These are phyloP conservation scores for Magnaporthiopsis poae DNA, from an alignment of 2,329 filamentous ascomycete species.

Conservation along the genomic window DNA sequence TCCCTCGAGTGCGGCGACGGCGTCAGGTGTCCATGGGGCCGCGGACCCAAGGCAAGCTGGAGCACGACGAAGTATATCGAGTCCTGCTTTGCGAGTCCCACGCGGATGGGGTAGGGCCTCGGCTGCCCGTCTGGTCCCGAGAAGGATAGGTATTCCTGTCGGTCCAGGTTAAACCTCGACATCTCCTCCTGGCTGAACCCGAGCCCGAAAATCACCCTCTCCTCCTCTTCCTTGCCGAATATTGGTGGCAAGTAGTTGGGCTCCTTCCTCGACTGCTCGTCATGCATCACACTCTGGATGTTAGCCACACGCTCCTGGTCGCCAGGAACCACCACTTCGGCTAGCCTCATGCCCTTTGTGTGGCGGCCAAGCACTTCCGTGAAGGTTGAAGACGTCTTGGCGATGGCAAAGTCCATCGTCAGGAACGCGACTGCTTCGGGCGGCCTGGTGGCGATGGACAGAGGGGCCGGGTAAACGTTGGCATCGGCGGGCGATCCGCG, in stretches of 20 bases:
- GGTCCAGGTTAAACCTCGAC: conserved; percentile 40
- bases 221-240: conserved; percentile 43
- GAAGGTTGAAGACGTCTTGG: conserved; percentile 47
- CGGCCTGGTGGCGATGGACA: conserved; percentile 29
- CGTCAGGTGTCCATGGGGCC: conserved; percentile 32
- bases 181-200: conserved; percentile 46
- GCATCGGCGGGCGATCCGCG: conserved; percentile 38
- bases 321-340: conserved; percentile 40
- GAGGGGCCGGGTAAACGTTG: conserved; percentile 36
- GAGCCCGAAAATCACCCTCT: conserved; percentile 44
- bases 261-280: conserved; percentile 47
- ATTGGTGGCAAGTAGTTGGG: conserved; percentile 57
- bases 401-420: conserved; percentile 48
- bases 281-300: conserved; percentile 43
- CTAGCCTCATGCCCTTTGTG: conserved; percentile 38
- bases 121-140: conserved; percentile 40
- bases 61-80: conserved; percentile 55
- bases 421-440: conserved; percentile 49
- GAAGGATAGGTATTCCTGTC: conserved; percentile 47
- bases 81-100: conserved; percentile 50
- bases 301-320: conserved; percentile 44
- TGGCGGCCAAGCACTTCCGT: conserved; percentile 42
- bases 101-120: conserved; percentile 38
- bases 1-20: conserved; percentile 35
- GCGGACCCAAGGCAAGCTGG: conserved; percentile 28